phyloP scores from a whole-genome alignment of 2,329 filamentous ascomycete genomes.

The Xylariaceae sp. region DNA sequence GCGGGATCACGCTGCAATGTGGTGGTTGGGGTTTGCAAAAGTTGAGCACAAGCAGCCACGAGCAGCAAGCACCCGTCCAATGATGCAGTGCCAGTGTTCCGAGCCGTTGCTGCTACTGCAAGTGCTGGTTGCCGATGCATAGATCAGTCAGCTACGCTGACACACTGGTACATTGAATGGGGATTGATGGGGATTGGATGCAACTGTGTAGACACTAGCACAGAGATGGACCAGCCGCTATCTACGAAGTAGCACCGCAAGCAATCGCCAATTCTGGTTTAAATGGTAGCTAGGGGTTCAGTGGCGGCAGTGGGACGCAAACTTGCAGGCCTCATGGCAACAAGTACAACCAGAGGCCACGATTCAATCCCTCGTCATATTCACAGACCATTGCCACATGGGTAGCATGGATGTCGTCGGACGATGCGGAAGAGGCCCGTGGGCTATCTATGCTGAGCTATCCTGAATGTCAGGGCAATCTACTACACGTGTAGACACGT shows the following conservation, averaged over 20 bases:
- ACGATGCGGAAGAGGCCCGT: constrained; percentile 13
- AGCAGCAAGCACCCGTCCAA: not conserved
- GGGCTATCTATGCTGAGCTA: constrained; percentile 3
- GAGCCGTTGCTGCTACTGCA: constrained; percentile 15
- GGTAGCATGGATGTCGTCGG: constrained; percentile 3
- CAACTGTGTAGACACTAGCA: constrained; percentile 1
- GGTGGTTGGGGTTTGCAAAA: constrained; percentile 16
- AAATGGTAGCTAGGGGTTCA: not conserved
- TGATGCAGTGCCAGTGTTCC: constrained; percentile 1
- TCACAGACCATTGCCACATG: constrained; percentile 7
- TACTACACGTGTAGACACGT: too few relatives aligned
- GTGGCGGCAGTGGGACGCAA: constrained; percentile 6
- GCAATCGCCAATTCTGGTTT: constrained; percentile 16
- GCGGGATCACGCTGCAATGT: constrained; percentile 12
- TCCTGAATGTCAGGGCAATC: not conserved
- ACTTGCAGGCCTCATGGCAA: constrained; percentile 2
- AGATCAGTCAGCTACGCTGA: constrained; percentile 12
- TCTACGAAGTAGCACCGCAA: too few relatives aligned
- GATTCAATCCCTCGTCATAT: constrained; percentile 5
- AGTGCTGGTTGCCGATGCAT: constrained; percentile 23
- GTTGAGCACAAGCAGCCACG: not conserved
- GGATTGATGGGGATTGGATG: constrained; percentile 11
- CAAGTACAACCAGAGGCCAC: constrained; percentile 6
- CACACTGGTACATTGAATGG: constrained; percentile 4
- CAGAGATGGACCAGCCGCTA: constrained; percentile 6